Evolutionary conservation across 2,329 filamentous ascomycete species (phyloP), one percentile per base, ranked within the genome.

Genomic region (Botrytis hyacinthi): DNA sequence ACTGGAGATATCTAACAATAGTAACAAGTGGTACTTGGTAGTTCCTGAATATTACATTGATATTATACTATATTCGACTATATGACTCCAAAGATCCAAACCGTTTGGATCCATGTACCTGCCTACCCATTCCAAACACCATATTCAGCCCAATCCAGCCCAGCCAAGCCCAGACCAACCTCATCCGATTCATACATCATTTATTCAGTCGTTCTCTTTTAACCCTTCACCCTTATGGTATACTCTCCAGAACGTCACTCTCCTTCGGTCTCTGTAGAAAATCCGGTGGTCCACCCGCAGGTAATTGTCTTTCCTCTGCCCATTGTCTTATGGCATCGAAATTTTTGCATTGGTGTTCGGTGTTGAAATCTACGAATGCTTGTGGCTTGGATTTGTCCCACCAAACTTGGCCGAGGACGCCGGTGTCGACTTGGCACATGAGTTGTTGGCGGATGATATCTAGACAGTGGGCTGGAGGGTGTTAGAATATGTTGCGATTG

Each of bases 371-470:
- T 4, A 87, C 84, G 76, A 86, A 88, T 1, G 80, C 78, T 62
- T 78, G 78, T 1, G 84, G 83, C 10, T 80, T 79, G 7, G 80
- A 75, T n/a, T 77, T 77, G 54, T 87, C 82, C 76, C 85, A 85
- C 87, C 87, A 89, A 16, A 88, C 81, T 74, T 88, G 86, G 2
- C 86, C 86, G 0, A 88, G 81, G 1, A 89, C 82, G 3, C 86
- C 87, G 14, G 86, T 82, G 73, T 88, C 86, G 0, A 85, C 81
- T 4, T 82, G 85, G 77, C 87, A 89, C 86, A 88, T 89, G 20
- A 89, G 80, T 70, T 88, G 84, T 77, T 89, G 86, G 26, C 86
- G 83, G 67, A 89, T 74, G 26, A 87, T 86, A 73, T 89, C 87
- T 12, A 89, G 80, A 74, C 87, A 89, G 74, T 89, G 87, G 4